Evolutionary conservation across 306 rosid genomes (phyloP), one percentile per base, ranked within the genome.

Genomic region (Cicer cuneatum): DNA sequence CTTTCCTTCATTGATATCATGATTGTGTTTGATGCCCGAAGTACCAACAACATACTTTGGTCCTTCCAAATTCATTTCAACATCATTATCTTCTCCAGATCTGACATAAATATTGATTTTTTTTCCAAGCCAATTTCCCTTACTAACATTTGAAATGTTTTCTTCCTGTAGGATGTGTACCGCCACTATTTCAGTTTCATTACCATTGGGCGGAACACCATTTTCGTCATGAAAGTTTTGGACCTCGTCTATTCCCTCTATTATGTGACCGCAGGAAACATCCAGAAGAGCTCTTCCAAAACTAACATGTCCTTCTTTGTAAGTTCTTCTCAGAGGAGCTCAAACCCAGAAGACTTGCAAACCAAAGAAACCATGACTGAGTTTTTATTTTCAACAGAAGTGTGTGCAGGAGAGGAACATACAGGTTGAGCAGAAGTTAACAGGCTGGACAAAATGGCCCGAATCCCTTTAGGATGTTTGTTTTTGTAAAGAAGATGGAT

Each of bases 201-300:
- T 60, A 52, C 64, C 29, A 18, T 81, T 74, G 21, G 75, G 79
- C 1, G 83, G 85, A 53, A 78, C 74, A 59, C 88, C 88, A 74
- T 74, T 85, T 78, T 81, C 85, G 71, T 85, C 85, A 37, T 59
- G 73, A 74, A 78, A 85, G 56, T 76, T 65, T 39, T 65, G 53
- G 7, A 81, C 64, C 63, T 24, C 81, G 16, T 60, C 61, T n/a
- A 52, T 66, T 59, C 70, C 82, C 62, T 66, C 79, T 15, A 61
- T 65, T 14, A 47, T 66, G 33, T 24, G 33, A 24, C 33, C 3
- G 33, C 33, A 24, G 33, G 33, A 24, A 24, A 24, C 33, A 24
- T 24, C 33, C 33, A 24, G 33, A 24, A 24, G 33, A 24, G 33
- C 33, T 24, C 33, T 24, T 24, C 33, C 33, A 24, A 24, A 24